phyloP scores from a whole-genome alignment of 129 eudicot genomes.

The Heracleum sosnowskyi region DNA sequence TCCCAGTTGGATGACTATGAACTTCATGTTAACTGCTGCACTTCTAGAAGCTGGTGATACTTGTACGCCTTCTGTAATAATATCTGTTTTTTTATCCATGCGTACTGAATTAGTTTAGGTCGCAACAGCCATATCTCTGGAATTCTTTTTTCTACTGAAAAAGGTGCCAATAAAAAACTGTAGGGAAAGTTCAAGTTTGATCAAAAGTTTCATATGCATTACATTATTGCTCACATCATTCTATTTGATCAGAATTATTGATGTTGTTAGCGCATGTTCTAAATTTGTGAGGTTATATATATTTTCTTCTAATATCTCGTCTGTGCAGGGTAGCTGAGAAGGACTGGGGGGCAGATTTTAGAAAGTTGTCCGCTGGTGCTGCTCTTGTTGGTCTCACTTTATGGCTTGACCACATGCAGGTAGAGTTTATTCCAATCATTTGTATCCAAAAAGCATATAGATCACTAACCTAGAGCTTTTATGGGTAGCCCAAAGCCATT shows the following conservation, averaged over 20 bases:
- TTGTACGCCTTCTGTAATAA: not conserved
- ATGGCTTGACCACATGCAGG: slow-evolving; percentile 99
- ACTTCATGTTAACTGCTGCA: not conserved
- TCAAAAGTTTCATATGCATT: not conserved
- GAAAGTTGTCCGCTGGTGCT: slow-evolving; percentile 91
- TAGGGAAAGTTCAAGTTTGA: not conserved
- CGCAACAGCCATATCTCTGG: not conserved
- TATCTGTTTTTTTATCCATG: not conserved
- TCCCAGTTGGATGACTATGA: not conserved
- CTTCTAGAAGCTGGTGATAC: not conserved
- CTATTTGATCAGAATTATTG: not conserved
- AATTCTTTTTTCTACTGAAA: not conserved
- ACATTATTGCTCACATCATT: not conserved
- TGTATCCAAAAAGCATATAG: not conserved
- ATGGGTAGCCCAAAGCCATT: not conserved
- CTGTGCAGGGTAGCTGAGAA: slow-evolving; percentile 83
- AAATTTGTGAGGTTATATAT: not conserved
- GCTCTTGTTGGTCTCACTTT: slow-evolving; percentile 92
- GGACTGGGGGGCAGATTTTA: slow-evolving; percentile 98
- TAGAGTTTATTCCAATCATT: not conserved
- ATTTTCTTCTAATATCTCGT: not conserved
- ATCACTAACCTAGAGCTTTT: not conserved
- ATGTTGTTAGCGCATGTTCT: not conserved
- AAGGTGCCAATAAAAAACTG: not conserved
- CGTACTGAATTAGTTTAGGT: not conserved